phyloP scores from a whole-genome alignment of 1,284 basidiomycete species.

The Trametes hirsuta region DNA sequence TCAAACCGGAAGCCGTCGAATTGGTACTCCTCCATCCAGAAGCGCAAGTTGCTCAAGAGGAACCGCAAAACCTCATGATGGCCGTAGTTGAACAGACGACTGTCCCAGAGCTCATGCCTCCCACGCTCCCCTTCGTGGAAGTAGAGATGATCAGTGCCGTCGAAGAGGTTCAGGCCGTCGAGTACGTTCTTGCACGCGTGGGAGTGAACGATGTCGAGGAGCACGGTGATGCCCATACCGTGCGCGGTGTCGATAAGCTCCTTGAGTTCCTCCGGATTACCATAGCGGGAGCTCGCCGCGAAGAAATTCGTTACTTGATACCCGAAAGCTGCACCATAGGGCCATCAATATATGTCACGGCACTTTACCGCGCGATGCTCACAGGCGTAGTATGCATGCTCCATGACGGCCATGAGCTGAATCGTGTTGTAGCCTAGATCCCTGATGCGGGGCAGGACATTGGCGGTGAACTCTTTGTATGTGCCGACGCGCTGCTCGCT shows the following conservation, averaged over 20 bases:
- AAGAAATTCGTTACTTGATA: conserved; percentile 99
- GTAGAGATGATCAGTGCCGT: conserved; percentile 95
- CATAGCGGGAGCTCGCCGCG: conserved; percentile 94
- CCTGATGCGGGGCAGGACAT: conserved; percentile 88
- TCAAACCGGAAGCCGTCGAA: conserved; percentile 99
- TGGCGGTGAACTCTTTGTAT: conserved; percentile 92
- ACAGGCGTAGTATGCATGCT: conserved; percentile 99
- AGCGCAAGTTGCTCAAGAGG: conserved; percentile 92
- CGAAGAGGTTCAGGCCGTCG: conserved; percentile 95
- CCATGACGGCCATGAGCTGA: conserved; percentile 97
- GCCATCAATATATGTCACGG: conserved; percentile 8
- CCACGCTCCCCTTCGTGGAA: conserved; percentile 95
- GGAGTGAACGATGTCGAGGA: conserved; percentile 97
- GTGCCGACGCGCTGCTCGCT: conserved; percentile 87
- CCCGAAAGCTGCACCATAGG: conserved; percentile 74
- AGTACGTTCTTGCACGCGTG: conserved; percentile 98
- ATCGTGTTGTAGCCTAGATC: conserved; percentile 95
- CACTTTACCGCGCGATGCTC: conserved; percentile 35
- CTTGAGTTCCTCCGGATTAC: conserved; percentile 93
- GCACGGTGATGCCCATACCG: conserved; percentile 88
- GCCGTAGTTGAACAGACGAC: conserved; percentile 95
- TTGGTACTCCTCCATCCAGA: conserved; percentile 93
- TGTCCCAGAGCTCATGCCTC: conserved; percentile 96
- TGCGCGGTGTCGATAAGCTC: conserved; percentile 96
- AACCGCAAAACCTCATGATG: conserved; percentile 94